phyloP scores from a whole-genome alignment of 306 rosid species.

The Inga laurina region DNA sequence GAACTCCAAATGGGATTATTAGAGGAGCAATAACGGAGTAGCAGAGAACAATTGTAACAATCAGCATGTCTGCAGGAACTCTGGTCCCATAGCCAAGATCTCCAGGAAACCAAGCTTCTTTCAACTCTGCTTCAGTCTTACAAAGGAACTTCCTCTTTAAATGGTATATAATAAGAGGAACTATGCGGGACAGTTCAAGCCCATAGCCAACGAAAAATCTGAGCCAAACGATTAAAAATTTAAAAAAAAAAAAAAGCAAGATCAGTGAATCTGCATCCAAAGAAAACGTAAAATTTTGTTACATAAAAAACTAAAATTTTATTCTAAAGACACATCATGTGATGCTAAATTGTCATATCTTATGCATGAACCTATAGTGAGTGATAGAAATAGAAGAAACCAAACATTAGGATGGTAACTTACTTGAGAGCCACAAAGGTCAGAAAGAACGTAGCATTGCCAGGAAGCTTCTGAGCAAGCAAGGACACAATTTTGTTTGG shows the following conservation, averaged over 20 bases:
- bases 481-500: conserved; percentile 41
- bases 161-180: conserved; percentile 89
- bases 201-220: conserved; percentile 96
- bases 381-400: conserved; percentile 11
- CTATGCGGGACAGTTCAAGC: conserved; percentile 81
- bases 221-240: conserved; percentile 5
- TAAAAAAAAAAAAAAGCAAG: not conserved
- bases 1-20: conserved; percentile 78
- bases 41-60: conserved; percentile 75
- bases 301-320: too few relatives aligned
- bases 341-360: not conserved
- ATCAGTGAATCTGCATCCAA: conserved; percentile 20
- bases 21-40: conserved; percentile 89
- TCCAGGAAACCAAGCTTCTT: conserved; percentile 87
- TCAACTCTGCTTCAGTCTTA: conserved; percentile 84
- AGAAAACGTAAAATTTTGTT: not conserved
- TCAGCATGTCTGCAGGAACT: conserved; percentile 80
- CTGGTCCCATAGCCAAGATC: conserved; percentile 85
- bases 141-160: conserved; percentile 83
- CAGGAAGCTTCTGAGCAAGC: conserved; percentile 71
- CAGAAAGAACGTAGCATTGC: conserved; percentile 81
- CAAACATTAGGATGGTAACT: conserved; percentile 38
- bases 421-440: conserved; percentile 93
- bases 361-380: not conserved
- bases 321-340: not conserved